Percentiles rank a stretch among this genome's conserved stretches.
These are phyloP conservation scores for Brachypodium distachyon DNA, from an alignment of 202 grass and related monocot genomes.

Conservation along the genomic window DNA sequence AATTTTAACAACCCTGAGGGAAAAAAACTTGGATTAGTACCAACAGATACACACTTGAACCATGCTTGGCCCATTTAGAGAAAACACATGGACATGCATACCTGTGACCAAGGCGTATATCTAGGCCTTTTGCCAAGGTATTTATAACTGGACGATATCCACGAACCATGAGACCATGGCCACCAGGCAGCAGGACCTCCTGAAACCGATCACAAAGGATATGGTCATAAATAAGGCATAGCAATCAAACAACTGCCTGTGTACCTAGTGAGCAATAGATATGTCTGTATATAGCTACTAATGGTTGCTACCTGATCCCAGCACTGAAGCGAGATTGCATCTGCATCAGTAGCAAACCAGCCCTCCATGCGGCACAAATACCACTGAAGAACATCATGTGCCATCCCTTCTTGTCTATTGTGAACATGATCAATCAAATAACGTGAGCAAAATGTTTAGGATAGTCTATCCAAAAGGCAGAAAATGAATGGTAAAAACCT, in stretches of 20 bases:
- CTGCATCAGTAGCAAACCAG: constrained; percentile 96
- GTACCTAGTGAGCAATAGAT: not conserved
- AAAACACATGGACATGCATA: constrained; percentile 21
- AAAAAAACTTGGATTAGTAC: constrained; percentile 7
- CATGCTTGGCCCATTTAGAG: not conserved
- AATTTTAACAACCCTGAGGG: constrained; percentile 72
- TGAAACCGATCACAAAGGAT: constrained; percentile 26
- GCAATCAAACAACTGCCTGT: not conserved
- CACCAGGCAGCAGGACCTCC: constrained; percentile 95
- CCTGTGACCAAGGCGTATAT: constrained; percentile 81
- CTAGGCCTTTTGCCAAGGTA: constrained; percentile 90
- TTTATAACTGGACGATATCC: constrained; percentile 97
- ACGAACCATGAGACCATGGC: constrained; percentile 97
- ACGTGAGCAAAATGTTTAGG: not conserved
- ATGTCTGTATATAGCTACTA: not conserved
- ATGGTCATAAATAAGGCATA: not conserved
- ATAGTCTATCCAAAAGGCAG: not conserved
- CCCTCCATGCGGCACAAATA: constrained; percentile 98
- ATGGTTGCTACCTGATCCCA: constrained; percentile 73
- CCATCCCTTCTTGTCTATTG: constrained; percentile 83
- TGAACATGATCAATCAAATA: constrained; percentile 11
- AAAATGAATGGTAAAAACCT: constrained; percentile 43
- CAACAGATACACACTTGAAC: not conserved
- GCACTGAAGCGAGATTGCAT: constrained; percentile 74
- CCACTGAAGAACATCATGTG: constrained; percentile 92